Percentiles rank a stretch among this genome's conserved stretches.
Evolutionary conservation across 1,284 basidiomycete genomes (phyloP).

Genomic region (Puccinia hordei): DNA sequence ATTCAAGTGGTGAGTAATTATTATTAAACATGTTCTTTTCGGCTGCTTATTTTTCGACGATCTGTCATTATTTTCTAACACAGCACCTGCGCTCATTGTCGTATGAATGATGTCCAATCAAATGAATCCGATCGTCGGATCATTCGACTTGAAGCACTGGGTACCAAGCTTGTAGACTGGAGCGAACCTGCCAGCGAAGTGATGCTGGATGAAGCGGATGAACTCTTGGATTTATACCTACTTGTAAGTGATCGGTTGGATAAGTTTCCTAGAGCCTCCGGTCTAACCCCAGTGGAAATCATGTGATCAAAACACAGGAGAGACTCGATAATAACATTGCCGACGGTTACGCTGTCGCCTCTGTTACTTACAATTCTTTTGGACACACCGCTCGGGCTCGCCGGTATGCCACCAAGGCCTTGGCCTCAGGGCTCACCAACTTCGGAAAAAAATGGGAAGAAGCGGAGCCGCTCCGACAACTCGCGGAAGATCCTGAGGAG

Average conservation of each 20-base stretch:
- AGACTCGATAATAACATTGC: slow-evolving; percentile 28
- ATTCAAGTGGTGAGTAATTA: slow-evolving; percentile 18
- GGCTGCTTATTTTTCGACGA: not conserved
- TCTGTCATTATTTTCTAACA: not conserved
- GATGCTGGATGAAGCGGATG: slow-evolving; percentile 35
- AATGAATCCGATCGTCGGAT: slow-evolving; percentile 34
- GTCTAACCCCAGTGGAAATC: not conserved
- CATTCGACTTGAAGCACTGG: not conserved
- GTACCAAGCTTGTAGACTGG: slow-evolving; percentile 13
- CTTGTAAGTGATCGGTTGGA: not conserved
- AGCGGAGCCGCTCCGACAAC: slow-evolving; percentile 9
- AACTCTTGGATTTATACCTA: slow-evolving; percentile 27
- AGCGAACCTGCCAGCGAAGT: not conserved
- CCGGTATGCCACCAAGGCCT: slow-evolving; percentile 20
- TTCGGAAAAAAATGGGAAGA: slow-evolving; percentile 33
- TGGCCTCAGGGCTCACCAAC: slow-evolving; percentile 1
- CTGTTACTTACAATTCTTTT: slow-evolving; percentile 41
- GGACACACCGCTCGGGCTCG: not conserved
- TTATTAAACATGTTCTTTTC: not conserved
- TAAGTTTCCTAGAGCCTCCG: not conserved
- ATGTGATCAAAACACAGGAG: slow-evolving; percentile 5
- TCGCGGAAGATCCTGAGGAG: slow-evolving; percentile 18
- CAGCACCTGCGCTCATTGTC: slow-evolving; percentile 40
- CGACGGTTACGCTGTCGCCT: slow-evolving; percentile 35
- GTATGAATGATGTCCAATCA: slow-evolving; percentile 11